phyloP scores from a whole-genome alignment of 495 filamentous ascomycete species.

The Hypoxylon trugodes region DNA sequence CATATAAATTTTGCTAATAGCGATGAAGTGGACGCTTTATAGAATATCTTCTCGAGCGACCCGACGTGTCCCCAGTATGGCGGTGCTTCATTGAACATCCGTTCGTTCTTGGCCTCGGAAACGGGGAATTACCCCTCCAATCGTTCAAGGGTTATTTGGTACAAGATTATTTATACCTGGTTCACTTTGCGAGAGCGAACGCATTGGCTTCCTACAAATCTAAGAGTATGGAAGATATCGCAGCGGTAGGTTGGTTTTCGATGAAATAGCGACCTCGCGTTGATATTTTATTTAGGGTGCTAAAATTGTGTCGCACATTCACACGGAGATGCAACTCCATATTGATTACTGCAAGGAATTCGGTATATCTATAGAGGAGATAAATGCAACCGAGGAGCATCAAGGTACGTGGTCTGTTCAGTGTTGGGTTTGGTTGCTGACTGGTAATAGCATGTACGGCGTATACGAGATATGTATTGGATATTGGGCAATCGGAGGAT shows the following conservation, averaged over 20 bases:
- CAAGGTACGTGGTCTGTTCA: conserved; percentile 61
- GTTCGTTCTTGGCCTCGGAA: conserved; percentile 79
- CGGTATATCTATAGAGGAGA: conserved; percentile 77
- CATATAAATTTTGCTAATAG: conserved; percentile 18
- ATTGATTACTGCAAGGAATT: conserved; percentile 81
- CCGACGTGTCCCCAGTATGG: conserved; percentile 78
- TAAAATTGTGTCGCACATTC: conserved; percentile 74
- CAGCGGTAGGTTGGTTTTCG: conserved; percentile 56
- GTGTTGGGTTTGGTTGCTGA: conserved; percentile 36
- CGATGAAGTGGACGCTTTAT: conserved; percentile 75
- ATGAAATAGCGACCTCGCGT: not conserved
- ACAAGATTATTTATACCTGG: conserved; percentile 90
- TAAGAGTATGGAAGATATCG: conserved; percentile 74
- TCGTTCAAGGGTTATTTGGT: conserved; percentile 86
- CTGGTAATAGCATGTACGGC: conserved; percentile 68
- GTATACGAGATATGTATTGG: conserved; percentile 83
- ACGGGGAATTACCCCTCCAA: conserved; percentile 73
- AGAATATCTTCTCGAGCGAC: conserved; percentile 80
- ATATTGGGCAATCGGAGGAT: conserved; percentile 86
- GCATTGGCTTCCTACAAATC: conserved; percentile 85
- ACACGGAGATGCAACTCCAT: conserved; percentile 82
- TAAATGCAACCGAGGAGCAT: conserved; percentile 75
- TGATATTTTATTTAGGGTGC: conserved; percentile 61
- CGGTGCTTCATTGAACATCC: conserved; percentile 76
- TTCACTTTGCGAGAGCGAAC: conserved; percentile 88